Evolutionary conservation across 228 moss, liverwort and hornwort species (phyloP).

Genomic region (Sphagnum magellanicum): DNA sequence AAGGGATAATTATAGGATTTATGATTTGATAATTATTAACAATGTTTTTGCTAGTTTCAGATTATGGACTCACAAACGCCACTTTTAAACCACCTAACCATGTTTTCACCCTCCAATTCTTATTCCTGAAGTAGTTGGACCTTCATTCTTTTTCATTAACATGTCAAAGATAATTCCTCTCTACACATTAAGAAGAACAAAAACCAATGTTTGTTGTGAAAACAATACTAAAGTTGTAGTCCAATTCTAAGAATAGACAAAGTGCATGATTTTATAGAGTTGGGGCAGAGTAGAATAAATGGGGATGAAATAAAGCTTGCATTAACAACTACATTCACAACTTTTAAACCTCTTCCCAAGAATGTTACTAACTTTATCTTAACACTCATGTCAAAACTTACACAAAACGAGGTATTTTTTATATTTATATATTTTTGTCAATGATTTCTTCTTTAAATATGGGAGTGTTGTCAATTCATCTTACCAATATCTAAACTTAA

Average conservation of each 20-base stretch:
- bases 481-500: too few relatives aligned
- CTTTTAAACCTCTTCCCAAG: slow-evolving; percentile 58
- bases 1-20: too few relatives aligned
- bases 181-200: slow-evolving; percentile 6
- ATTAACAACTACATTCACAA: slow-evolving; percentile 57
- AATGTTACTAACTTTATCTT: slow-evolving; percentile 47
- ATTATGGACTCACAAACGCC: too few relatives aligned
- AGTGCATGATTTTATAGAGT: slow-evolving; percentile 23
- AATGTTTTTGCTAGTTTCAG: too few relatives aligned
- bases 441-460: too few relatives aligned
- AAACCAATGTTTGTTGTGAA: slow-evolving; percentile 65
- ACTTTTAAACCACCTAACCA: too few relatives aligned
- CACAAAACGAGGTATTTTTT: slow-evolving; percentile 22
- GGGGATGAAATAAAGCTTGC: slow-evolving; percentile 21
- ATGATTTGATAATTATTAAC: too few relatives aligned
- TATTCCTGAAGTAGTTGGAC: neutral
- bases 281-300: slow-evolving; percentile 18
- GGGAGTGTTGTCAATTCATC: too few relatives aligned
- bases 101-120: too few relatives aligned
- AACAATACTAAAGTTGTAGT: slow-evolving; percentile 58
- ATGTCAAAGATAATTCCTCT: neutral
- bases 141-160: neutral
- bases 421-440: neutral
- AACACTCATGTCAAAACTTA: slow-evolving; percentile 45
- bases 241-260: slow-evolving; percentile 33